Evolutionary conservation across 352 stramenopile genomes (phyloP), one percentile per base, ranked within the genome.

Genomic region (Pseudoperonospora humuli): DNA sequence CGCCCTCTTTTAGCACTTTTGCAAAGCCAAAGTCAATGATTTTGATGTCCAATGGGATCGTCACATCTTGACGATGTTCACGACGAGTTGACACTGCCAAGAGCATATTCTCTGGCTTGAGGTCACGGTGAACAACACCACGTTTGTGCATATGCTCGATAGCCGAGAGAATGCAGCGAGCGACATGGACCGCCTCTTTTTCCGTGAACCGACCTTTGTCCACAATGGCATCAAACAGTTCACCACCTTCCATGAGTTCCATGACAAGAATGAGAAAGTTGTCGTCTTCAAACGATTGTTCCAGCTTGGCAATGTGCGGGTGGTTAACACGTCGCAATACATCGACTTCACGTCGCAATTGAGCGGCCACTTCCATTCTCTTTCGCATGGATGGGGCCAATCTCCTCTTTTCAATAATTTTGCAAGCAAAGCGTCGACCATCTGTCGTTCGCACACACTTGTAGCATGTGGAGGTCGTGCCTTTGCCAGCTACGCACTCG

Each of bases 11-110:
- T 18, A 95, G 56, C 31, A 96, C 70, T 61, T 98, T 99, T 25
- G 86, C 86, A 31, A 99, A 85, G 5, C 96, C 96, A 82, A 99
- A 99, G 70, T 99, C 96, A 57, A 99, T 98, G 44, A 99, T 97
- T 70, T 99, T 99, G 10, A 99, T 65, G 1, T 68, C 45, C 40
- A 88, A 26, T 4, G 44, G 24, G 14, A 7, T 32, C 23, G 35
- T 35, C 19, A 28, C 41, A 18, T 51, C 41, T 5, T 56, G 31
- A 18, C 32, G 34, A 26, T 47, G 38, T 40, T 43, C 37, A n/a
- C 43, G 49, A 36, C 57, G 46, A 10, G 45, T 49, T 7, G 44
- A 56, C 37, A 67, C 49, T 2, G 72, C 50, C 8, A 91, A 60
- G 24, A 88, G 47, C 55, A 88, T 70, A 52, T 88, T 88, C 52